These are phyloP conservation scores for Davidsoniella virescens DNA, from an alignment of 2,329 filamentous ascomycete genomes.

Conservation along the genomic window DNA sequence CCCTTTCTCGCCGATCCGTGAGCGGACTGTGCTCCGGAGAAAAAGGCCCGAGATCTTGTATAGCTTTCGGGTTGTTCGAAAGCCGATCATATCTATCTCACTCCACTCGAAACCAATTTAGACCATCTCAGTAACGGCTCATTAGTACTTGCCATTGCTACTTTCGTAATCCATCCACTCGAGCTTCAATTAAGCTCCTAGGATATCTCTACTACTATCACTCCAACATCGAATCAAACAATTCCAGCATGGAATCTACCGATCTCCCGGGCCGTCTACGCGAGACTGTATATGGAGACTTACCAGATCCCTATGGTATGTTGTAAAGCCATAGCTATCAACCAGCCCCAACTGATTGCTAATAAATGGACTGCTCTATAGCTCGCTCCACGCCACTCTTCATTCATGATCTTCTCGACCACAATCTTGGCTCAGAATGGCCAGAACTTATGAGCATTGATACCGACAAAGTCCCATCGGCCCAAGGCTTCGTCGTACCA, in stretches of 20 bases:
- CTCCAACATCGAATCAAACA: background rate
- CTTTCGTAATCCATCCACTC: too few species aligned
- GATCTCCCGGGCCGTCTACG: constrained; percentile 5
- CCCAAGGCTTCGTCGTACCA: constrained; percentile 2
- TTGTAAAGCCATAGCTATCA: background rate
- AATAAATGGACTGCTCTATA: background rate
- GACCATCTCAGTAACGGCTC: too few species aligned
- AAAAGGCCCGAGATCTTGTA: too few species aligned
- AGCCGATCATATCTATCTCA: too few species aligned
- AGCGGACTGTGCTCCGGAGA: too few species aligned
- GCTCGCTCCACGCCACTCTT: constrained; percentile 13
- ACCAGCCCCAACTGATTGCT: background rate
- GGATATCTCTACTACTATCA: background rate
- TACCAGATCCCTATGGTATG: constrained; percentile 13
- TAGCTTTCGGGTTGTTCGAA: too few species aligned
- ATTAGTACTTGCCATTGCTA: too few species aligned
- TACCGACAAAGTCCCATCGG: constrained; percentile 5
- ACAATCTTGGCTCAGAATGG: constrained; percentile 14
- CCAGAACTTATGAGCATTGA: constrained; percentile 11
- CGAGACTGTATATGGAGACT: constrained; percentile 8
- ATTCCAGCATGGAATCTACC: constrained; percentile 7
- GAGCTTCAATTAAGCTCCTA: too few species aligned
- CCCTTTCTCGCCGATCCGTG: too few species aligned
- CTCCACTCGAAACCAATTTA: too few species aligned
- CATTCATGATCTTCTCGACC: constrained; percentile 14